Conservation (phyloP, 2,329 filamentous ascomycete species). For the Escovopsis weberi region DNA sequence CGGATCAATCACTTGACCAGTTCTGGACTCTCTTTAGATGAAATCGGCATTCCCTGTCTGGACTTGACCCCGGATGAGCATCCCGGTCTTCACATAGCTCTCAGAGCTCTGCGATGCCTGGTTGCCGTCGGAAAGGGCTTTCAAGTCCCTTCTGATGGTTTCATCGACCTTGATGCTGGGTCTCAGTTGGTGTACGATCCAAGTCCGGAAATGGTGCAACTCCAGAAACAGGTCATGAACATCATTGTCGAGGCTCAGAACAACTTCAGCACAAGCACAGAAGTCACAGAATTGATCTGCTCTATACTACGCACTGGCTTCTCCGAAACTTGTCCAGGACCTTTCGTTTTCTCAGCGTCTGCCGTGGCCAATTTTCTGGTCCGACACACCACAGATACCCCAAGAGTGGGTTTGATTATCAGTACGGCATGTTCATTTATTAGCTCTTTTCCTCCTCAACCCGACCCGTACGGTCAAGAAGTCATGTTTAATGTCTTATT, state of each 20-base stretch:
- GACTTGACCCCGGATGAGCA: constrained; percentile 25
- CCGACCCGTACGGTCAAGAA: constrained; percentile 26
- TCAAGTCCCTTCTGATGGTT: constrained; percentile 50
- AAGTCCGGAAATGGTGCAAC: constrained; percentile 7
- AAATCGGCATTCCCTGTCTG: constrained; percentile 11
- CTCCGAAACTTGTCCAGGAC: constrained; percentile 56
- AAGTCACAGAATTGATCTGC: constrained; percentile 59
- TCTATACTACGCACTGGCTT: constrained; percentile 60
- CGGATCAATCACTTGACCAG: constrained; percentile 8
- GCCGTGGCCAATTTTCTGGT: constrained; percentile 54
- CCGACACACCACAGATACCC: constrained; percentile 42
- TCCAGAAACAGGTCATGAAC: constrained; percentile 33
- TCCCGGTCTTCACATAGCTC: constrained; percentile 30
- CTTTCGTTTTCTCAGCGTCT: constrained; percentile 58
- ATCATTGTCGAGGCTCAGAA: constrained; percentile 32
- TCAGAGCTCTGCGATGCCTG: constrained; percentile 51
- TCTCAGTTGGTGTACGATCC: constrained; percentile 1
- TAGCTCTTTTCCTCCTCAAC: constrained; percentile 38
- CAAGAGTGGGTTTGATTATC: constrained; percentile 53
- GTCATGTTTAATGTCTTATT: constrained; percentile 39
- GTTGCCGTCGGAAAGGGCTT: constrained; percentile 57
- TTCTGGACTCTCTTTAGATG: background rate
- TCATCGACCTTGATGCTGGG: constrained; percentile 51
- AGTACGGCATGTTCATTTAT: constrained; percentile 58
- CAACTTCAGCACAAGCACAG: constrained; percentile 44